A percentile compares a stretch with the other conserved stretches of the same genome.
Evolutionary conservation across 306 rosid species (phyloP).

Genomic region (Acmispon strigosus): DNA sequence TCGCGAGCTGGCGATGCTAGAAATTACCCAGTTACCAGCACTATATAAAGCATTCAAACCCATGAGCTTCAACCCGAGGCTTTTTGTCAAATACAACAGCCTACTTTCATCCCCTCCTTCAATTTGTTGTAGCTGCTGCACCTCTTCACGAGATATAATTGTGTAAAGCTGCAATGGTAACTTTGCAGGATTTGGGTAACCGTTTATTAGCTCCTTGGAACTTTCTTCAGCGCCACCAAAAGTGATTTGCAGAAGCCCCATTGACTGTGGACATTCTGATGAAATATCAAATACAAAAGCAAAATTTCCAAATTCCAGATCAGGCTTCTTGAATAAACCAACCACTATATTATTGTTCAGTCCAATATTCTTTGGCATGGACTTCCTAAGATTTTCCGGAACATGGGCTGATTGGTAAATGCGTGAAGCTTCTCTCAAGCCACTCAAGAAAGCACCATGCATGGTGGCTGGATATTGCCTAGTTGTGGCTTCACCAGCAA

Average conservation of each 20-base stretch:
- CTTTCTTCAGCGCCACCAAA: constrained; percentile 34
- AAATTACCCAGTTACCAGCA: constrained; percentile 33
- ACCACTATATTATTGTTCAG: constrained; percentile 34
- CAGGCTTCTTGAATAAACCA: constrained; percentile 69
- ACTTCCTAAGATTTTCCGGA: constrained; percentile 40
- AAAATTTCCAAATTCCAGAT: constrained; percentile 54
- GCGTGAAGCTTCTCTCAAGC: constrained; percentile 86
- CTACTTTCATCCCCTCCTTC: constrained; percentile 51
- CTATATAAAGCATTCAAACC: constrained; percentile 47
- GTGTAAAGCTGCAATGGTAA: constrained; percentile 57
- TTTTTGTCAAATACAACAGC: constrained; percentile 40
- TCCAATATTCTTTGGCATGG: constrained; percentile 40
- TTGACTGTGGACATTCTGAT: constrained; percentile 46
- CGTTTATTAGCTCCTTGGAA: constrained; percentile 22
- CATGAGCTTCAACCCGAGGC: constrained; percentile 70
- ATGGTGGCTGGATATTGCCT: constrained; percentile 94
- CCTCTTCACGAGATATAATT: constrained; percentile 63
- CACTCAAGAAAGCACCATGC: constrained; percentile 96
- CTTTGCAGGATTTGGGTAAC: constrained; percentile 29
- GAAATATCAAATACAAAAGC: constrained; percentile 52
- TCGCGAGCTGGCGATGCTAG: constrained; percentile 45
- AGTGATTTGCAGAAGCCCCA: constrained; percentile 59
- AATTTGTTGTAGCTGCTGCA: constrained; percentile 37
- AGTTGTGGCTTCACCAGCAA: constrained; percentile 95
- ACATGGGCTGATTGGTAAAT: constrained; percentile 41